Evolutionary conservation across 306 rosid genomes (phyloP), one percentile per base, ranked within the genome.

Genomic region (Trifolium pratense): DNA sequence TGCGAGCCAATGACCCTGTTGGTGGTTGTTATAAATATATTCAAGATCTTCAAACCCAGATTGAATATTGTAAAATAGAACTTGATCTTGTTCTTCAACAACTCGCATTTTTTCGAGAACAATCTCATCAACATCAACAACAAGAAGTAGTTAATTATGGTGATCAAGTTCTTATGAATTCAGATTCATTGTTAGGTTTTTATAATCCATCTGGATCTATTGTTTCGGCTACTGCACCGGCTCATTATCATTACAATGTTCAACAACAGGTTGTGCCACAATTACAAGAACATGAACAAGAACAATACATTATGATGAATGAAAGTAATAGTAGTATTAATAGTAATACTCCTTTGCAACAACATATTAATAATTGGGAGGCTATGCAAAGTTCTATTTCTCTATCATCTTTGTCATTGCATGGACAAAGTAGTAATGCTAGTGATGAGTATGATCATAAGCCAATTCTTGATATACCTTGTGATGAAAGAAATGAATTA

Each of bases 1-100:
- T 84, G 37, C 89, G 99, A 0, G 94, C 99, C 13, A n/a, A 21
- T 0, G 97, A 94, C 31, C 99, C 99, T 0, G 93, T 91, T 0
- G 99, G 99, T 0, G 99, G 99, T 0, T 94, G 96, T 6, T 87
- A 72, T 15, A 63, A 89, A 1, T 84, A 89, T 62, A 91, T 94
- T 0, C 75, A 68, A 0, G 85, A 91, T 1, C 87, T 91, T 0
- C 87, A 87, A 10, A 78, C 84, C 0, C 87, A 88, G 73, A 83
- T 94, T 16, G 89, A 89, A 9, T 82, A 52, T 20, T 34, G 53
- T 26, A 37, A 73, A 2, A 85, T 84, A 0, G 95, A 91, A 21
- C 90, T 88, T 1, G 88, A 89, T 2, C 73, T 88, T 11, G 87
- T 91, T 3, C 86, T 80, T 17, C 97, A 89, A 12, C 96, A 94